Evolutionary conservation across 805 yeast genomes (phyloP).

Genomic region (Metschnikowia proteae): DNA sequence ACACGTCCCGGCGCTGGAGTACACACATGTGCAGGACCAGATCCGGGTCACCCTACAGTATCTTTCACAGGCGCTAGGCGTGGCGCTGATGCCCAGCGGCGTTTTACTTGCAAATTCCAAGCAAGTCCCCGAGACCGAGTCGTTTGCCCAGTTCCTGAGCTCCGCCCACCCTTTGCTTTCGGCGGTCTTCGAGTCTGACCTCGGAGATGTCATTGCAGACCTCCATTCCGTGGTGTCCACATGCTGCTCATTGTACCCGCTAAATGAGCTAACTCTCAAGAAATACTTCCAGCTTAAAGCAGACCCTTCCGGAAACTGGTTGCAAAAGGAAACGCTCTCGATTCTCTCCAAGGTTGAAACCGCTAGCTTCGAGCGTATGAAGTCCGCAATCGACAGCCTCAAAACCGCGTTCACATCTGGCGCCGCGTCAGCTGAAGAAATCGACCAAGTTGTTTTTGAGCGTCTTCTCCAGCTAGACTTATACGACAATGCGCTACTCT

Average conservation of each 20-base stretch:
- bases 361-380: constrained; percentile 22
- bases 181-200: neutral
- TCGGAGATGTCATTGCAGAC: constrained; percentile 1
- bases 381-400: constrained; percentile 20
- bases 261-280: constrained; percentile 31
- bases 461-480: constrained; percentile 27
- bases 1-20: constrained; percentile 24
- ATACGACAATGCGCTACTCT: constrained; percentile 22
- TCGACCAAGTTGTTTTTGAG: constrained; percentile 26
- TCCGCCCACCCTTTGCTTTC: constrained; percentile 6
- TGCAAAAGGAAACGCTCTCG: constrained; percentile 27
- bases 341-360: constrained; percentile 23
- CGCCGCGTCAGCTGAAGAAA: constrained; percentile 8
- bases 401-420: constrained; percentile 19
- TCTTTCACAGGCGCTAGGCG: constrained; percentile 1
- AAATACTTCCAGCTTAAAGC: constrained; percentile 27
- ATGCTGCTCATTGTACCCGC: constrained; percentile 33
- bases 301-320: constrained; percentile 8
- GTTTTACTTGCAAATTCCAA: neutral
- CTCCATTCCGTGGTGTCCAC: constrained; percentile 18
- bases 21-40: constrained; percentile 26
- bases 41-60: constrained; percentile 23
- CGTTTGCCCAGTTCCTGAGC: constrained; percentile 18
- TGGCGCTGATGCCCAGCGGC: neutral
- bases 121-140: neutral